Conservation (phyloP, 257 asterid species). For the Solanum etuberosum region DNA sequence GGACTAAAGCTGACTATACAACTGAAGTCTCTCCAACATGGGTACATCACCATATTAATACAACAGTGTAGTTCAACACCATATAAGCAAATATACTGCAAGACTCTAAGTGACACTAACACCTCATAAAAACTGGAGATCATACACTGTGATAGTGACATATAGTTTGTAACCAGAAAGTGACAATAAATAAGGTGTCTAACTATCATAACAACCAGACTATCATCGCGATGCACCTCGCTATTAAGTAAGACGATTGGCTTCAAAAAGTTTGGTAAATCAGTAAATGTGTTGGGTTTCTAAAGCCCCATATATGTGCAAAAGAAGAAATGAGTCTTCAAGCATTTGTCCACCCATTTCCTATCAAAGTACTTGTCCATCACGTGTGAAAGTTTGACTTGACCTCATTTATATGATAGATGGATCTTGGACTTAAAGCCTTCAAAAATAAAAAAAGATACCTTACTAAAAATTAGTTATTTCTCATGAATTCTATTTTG, state of each 20-base stretch:
- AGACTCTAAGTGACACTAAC: not conserved
- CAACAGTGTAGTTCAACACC: not conserved
- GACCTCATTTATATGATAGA: not conserved
- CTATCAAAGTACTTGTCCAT: not conserved
- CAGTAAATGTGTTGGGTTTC: not conserved
- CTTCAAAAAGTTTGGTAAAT: not conserved
- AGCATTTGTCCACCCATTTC: not conserved
- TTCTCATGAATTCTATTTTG: not conserved
- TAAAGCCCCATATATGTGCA: not conserved
- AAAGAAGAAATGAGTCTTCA: not conserved
- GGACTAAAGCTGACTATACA: not conserved
- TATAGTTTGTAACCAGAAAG: not conserved
- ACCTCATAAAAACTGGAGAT: not conserved
- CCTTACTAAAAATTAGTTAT: not conserved
- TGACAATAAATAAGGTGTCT: not conserved
- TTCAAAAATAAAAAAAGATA: not conserved
- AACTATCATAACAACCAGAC: not conserved
- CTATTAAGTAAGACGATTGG: not conserved
- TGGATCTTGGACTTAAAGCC: not conserved
- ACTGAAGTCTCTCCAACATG: not conserved
- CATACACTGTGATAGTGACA: not conserved
- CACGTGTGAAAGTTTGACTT: not conserved
- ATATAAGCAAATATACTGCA: not conserved
- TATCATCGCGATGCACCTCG: not conserved
- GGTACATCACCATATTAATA: not conserved